Evolutionary conservation across 73 alveolate species (phyloP).

Genomic region (Tetrahymena malaccensis): DNA sequence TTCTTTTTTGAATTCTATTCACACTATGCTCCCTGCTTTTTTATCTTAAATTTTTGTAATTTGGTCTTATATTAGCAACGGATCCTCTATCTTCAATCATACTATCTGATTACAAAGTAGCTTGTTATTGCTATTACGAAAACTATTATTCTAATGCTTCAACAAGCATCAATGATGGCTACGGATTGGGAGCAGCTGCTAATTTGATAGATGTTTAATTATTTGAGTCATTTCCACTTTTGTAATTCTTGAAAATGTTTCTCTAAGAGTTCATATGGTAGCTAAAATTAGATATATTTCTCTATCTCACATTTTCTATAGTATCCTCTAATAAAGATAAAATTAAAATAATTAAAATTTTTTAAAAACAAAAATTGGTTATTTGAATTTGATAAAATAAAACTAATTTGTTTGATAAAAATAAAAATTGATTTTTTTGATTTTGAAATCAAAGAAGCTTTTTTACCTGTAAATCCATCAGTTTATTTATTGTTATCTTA

Average conservation of each 20-base stretch:
- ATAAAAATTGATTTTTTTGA: too few species aligned
- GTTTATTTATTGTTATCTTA: not conserved
- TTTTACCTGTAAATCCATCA: not conserved
- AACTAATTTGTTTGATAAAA: too few species aligned
- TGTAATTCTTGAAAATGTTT: not conserved
- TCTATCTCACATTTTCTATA: not conserved
- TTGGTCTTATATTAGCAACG: not conserved
- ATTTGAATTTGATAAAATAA: too few species aligned
- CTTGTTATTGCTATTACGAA: not conserved
- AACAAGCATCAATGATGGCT: not conserved
- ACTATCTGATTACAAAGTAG: not conserved
- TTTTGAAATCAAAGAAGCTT: not conserved
- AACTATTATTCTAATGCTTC: not conserved
- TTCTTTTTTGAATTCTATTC: not conserved
- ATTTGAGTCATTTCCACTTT: not conserved
- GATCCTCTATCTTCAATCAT: not conserved
- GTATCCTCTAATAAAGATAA: not conserved
- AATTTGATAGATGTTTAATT: not conserved
- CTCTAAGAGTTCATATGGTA: not conserved
- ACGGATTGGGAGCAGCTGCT: not conserved
- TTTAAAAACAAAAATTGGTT: too few species aligned
- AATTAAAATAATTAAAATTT: too few species aligned
- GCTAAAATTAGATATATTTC: not conserved
- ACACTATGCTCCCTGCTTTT: not conserved
- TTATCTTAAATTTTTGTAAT: not conserved